A percentile compares a stretch with the other conserved stretches of the same genome.
phyloP scores from a whole-genome alignment of 257 asterid genomes.

The Solanum chiquidenum region DNA sequence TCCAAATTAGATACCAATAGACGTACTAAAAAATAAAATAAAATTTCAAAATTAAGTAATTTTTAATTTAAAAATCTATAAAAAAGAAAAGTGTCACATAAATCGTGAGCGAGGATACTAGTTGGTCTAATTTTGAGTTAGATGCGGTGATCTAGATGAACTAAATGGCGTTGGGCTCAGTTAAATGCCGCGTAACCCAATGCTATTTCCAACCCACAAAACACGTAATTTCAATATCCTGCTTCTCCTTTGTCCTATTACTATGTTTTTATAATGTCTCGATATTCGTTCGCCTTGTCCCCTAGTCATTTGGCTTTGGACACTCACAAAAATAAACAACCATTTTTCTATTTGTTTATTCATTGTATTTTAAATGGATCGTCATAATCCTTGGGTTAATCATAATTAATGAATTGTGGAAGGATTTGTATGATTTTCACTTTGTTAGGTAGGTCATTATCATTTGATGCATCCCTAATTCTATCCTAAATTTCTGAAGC shows the following conservation, averaged over 20 bases:
- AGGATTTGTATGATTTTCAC: background rate
- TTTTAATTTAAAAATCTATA: no score
- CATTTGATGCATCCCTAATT: background rate
- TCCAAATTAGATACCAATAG: no score
- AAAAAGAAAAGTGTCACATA: no score
- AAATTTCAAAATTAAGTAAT: no score
- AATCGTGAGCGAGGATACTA: no score
- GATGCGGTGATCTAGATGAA: background rate
- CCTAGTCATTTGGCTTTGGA: background rate
- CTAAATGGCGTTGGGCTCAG: background rate
- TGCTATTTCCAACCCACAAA: slow-evolving; percentile 5
- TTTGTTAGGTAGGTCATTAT: background rate
- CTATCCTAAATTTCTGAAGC: background rate
- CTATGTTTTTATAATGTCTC: background rate
- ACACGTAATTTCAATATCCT: slow-evolving; percentile 1
- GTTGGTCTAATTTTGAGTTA: background rate
- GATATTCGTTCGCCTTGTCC: background rate
- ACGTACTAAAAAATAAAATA: no score
- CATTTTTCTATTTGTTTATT: background rate
- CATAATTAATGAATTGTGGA: background rate
- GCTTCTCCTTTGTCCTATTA: background rate
- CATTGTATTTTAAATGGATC: background rate
- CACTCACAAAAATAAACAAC: background rate
- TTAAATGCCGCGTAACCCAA: background rate
- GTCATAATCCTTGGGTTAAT: background rate